Percentiles rank a stretch among this genome's conserved stretches.
phyloP scores from a whole-genome alignment of 2,329 filamentous ascomycete genomes.

The Talaromyces marneffei region DNA sequence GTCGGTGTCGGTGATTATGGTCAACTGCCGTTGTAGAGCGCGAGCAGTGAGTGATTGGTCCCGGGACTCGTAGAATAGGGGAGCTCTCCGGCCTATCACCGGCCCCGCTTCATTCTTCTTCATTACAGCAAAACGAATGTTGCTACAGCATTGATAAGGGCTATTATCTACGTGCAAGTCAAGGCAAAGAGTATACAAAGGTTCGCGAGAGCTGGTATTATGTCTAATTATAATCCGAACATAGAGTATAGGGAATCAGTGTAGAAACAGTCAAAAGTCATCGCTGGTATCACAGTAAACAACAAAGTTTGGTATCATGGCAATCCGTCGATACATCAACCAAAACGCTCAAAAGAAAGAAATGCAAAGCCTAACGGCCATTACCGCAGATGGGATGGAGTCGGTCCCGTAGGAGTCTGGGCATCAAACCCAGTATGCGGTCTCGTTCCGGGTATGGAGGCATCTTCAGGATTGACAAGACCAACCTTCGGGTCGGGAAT shows the following conservation, averaged over 20 bases:
- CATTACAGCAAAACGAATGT: neutral
- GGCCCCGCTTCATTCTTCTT: neutral
- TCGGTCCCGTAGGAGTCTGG: neutral
- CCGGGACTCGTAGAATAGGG: neutral
- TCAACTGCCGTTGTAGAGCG: neutral
- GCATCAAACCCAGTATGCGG: constrained; percentile 28
- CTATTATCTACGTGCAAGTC: neutral
- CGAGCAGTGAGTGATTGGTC: constrained; percentile 7
- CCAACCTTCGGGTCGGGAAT: constrained; percentile 47
- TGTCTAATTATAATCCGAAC: neutral
- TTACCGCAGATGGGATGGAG: constrained; percentile 10
- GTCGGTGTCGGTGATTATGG: constrained; percentile 1
- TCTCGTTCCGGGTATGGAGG: constrained; percentile 31
- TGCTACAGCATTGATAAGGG: neutral
- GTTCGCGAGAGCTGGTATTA: neutral
- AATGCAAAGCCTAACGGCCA: neutral
- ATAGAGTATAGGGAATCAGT: neutral
- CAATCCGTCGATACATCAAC: constrained; percentile 3
- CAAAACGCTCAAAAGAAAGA: constrained; percentile 8
- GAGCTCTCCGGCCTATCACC: neutral
- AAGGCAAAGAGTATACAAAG: neutral
- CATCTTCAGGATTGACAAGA: constrained; percentile 35
- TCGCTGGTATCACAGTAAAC: constrained; percentile 8
- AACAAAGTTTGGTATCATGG: constrained; percentile 10
- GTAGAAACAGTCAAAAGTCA: neutral